These are phyloP conservation scores for Diaporthe aspalathi DNA, from an alignment of 2,329 filamentous ascomycete species.

Conservation along the genomic window DNA sequence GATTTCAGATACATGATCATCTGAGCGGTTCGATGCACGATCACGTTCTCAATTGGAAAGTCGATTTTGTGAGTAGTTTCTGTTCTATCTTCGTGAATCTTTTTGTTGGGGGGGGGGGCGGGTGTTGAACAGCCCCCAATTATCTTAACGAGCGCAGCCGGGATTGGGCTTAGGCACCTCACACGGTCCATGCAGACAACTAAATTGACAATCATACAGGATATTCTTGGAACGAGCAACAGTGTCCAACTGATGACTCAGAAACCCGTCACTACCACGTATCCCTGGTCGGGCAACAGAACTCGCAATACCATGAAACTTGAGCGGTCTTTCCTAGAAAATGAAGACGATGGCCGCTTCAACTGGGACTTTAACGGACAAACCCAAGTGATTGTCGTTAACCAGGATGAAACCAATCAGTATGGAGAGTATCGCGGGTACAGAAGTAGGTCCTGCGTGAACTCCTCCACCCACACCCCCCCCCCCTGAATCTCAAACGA, in stretches of 20 bases:
- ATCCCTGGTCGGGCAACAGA: conserved; percentile 62
- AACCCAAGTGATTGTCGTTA: conserved; percentile 62
- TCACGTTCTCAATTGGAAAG: conserved; percentile 67
- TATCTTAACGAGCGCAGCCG: no score
- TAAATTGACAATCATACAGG: conserved; percentile 39
- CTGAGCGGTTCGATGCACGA: conserved; percentile 64
- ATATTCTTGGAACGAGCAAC: conserved; percentile 61
- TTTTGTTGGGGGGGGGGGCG: no score
- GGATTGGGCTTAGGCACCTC: neutral
- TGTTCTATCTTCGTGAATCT: no score
- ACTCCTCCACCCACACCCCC: no score
- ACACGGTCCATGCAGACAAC: neutral
- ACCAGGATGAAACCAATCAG: conserved; percentile 59
- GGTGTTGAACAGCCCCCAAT: no score
- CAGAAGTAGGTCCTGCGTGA: conserved; percentile 42
- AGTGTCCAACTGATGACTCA: conserved; percentile 53
- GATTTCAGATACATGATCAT: conserved; percentile 61
- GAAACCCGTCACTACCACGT: conserved; percentile 49
- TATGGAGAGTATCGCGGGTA: conserved; percentile 66
- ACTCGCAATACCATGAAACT: conserved; percentile 64
- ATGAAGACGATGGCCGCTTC: conserved; percentile 57
- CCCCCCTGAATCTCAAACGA: neutral
- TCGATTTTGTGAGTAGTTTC: conserved; percentile 52
- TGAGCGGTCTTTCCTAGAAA: conserved; percentile 53
- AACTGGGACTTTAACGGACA: conserved; percentile 61